phyloP scores from a whole-genome alignment of 768 basidiomycete genomes.

The Rhizopogon roseolus region DNA sequence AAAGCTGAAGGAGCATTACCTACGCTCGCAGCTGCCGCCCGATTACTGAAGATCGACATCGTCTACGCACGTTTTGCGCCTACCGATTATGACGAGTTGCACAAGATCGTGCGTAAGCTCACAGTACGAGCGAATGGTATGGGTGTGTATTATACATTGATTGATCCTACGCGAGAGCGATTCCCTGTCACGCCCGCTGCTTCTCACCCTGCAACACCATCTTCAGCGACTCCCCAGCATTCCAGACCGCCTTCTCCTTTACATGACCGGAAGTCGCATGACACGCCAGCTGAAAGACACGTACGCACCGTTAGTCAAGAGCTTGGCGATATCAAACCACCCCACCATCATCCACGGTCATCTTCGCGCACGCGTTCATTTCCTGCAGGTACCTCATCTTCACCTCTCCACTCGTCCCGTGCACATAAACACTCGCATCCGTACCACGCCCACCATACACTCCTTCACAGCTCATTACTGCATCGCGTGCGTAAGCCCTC shows the following conservation, averaged over 20 bases:
- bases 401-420: conserved; percentile 7
- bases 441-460: conserved; percentile 28
- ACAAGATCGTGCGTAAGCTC: conserved; percentile 44
- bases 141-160: conserved; percentile 54
- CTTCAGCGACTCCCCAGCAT: conserved; percentile 22
- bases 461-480: conserved; percentile 34
- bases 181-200: conserved; percentile 48
- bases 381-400: conserved; percentile 8
- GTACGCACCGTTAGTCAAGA: background rate
- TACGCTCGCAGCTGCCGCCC: conserved; percentile 45
- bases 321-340: background rate
- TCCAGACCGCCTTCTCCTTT: conserved; percentile 30
- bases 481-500: conserved; percentile 24
- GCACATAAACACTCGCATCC: conserved; percentile 13
- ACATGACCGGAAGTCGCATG: background rate
- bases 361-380: background rate
- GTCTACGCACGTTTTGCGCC: conserved; percentile 58
- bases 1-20: conserved; percentile 46
- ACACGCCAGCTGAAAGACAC: background rate
- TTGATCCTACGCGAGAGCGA: conserved; percentile 55
- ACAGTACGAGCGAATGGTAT: conserved; percentile 59
- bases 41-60: conserved; percentile 55
- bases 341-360: background rate
- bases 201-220: conserved; percentile 32
- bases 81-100: conserved; percentile 47